Base-by-base conservation (phyloP, 345 rosid species). In the Hibiscus tridactylites region DNA sequence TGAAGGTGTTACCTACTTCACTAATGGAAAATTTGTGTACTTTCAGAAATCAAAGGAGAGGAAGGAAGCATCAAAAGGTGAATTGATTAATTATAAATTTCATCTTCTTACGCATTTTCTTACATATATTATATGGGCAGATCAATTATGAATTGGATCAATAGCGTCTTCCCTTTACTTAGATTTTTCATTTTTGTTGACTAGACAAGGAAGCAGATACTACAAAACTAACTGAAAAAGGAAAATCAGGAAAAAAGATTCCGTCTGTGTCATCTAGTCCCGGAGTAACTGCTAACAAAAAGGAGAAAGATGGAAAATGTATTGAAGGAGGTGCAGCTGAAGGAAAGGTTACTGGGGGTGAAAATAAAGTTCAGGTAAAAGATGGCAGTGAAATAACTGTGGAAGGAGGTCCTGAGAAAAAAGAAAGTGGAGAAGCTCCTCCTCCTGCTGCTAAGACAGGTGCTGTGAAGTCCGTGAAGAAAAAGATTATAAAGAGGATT, bases 401-500 rank as follows among this genome's bases (percentile, higher is more conserved):
- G 31, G 77, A 53, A 62, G 75, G 53, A 80, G 80, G 74, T 77
- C 73, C 70, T 59, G 82, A 81, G 61, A 83, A 82, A 72, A 78
- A 80, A 49, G 81, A 80, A 58, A 68, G 70, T 26, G 88, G 66
- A 71, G 88, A 81, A 67, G 33, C 83, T 46, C 39, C 6, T 35
- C 16, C 82, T 5, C 80, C 68, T 78, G 58, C 53, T 49, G 53
- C 85, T 77, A 87, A 78, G 78, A 57, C 78, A 49, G 84, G 77
- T 59, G 74, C 65, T 74, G 84, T 77, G 65, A 90, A 84, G 79
- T 63, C 81, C 39, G 91, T 87, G 76, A 95, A 86, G 85, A 87
- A 82, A 81, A 94, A 90, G 87, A 85, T 92, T 42, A 77, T 92
- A 68, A 85, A 84, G 83, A 89, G 91, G 83, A 82, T 95, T 76